Conservation (phyloP, 2,329 filamentous ascomycete genomes). For the Aspergillus clavatus region DNA sequence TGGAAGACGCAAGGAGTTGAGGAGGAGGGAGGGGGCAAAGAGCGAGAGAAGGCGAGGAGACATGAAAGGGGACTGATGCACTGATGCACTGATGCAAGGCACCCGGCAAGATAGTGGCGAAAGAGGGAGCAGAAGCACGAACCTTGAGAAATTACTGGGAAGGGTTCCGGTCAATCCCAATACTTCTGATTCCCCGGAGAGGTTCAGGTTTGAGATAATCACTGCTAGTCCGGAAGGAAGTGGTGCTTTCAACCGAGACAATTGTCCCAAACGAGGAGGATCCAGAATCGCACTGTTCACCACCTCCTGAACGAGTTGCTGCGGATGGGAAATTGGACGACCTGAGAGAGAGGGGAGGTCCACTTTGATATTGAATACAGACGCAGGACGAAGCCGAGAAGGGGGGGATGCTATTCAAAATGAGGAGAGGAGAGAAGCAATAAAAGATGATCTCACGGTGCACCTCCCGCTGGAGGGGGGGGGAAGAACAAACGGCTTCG, state of each 20-base stretch:
- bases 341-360: constrained; percentile 9
- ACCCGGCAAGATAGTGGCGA: constrained; percentile 21
- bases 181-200: constrained; percentile 1
- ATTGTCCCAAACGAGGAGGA: constrained; percentile 18
- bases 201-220: constrained; percentile 10
- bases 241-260: constrained; percentile 25
- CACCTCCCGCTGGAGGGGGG: constrained; percentile 6
- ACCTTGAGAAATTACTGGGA: constrained; percentile 24
- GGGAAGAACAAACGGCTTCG: constrained; percentile 3
- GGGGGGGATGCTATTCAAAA: constrained; percentile 5
- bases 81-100: constrained; percentile 38
- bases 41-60: too few relatives aligned
- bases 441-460: constrained; percentile 15
- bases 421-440: constrained; percentile 2
- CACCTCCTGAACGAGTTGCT: constrained; percentile 7
- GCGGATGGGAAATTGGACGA: constrained; percentile 9
- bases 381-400: neutral
- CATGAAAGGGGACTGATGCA: constrained; percentile 27
- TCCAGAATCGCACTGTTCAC: constrained; percentile 10
- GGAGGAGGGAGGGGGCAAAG: constrained; percentile 17
- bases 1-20: constrained; percentile 29
- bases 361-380: constrained; percentile 6
- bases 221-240: constrained; percentile 11
- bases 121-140: constrained; percentile 23
- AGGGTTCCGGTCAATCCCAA: constrained; percentile 3